Base-by-base conservation (phyloP, 1,284 basidiomycete genomes). In the Mycosarcoma maydis region DNA sequence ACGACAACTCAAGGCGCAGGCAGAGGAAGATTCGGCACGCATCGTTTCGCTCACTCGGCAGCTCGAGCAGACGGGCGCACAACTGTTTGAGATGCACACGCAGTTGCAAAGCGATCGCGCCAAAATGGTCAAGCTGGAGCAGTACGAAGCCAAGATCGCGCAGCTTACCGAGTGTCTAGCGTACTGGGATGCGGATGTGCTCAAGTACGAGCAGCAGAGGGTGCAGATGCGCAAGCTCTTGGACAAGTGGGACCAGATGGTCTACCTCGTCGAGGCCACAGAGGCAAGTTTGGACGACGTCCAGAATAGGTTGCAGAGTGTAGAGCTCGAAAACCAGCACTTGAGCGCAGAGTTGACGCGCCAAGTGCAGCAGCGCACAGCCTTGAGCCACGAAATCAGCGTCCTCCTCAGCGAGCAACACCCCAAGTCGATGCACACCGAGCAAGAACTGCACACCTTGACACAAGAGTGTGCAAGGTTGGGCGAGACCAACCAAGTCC, bases 111-210 rank as follows among this genome's bases (percentile, higher is more conserved):
- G 47, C 14, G 67, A 72, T 23, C 42, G 43, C 39, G 72, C 72
- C 8, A 72, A 71, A 50, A 36, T 80, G 33, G 65, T 39, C 17
- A 65, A 60, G 30, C 40, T 80, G 17, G 49, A 64, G 22, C 47
- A 62, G 49, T 80, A 78, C 40, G 74, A 75, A 34, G 53, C 37
- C 4, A 69, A 74, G 43, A 67, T 77, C 8, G 50, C 41, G 11
- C 62, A 73, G 54, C 49, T 78, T 16, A 69, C 59, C 11, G 38
- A 34, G 20, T 69, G 70, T 30, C 34, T 80, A 13, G 46, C 64
- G 16, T 66, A 72, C 38, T 80, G 77, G 78, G 78, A 77, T 33
- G 44, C 57, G 3, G 77, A 80, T 20, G 66, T 80, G 43, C 11
- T 51, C 9, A 62, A 68, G 49, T 76, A 71, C 60, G 73, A 80